Evolutionary conservation across 2,329 filamentous ascomycete genomes (phyloP).

Genomic region (Akanthomyces lecanii): DNA sequence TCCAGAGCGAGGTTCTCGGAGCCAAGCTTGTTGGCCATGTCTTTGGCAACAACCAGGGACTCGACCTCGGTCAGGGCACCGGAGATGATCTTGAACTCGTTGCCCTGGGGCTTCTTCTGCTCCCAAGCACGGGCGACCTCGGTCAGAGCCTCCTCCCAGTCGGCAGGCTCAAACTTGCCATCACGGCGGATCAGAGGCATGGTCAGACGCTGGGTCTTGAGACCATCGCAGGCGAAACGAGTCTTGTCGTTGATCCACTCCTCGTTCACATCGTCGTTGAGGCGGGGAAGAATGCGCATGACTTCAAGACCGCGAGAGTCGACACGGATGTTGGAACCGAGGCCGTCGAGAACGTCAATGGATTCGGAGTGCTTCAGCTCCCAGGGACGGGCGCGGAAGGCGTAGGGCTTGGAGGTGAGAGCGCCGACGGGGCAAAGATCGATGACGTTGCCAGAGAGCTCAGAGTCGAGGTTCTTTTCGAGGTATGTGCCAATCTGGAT

Average conservation of each 20-base stretch:
- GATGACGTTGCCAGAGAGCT: slow-evolving; percentile 95
- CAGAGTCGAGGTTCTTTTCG: slow-evolving; percentile 87
- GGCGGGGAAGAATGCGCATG: slow-evolving; percentile 85
- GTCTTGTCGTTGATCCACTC: slow-evolving; percentile 99
- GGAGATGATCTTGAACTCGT: slow-evolving; percentile 94
- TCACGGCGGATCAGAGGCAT: slow-evolving; percentile 85
- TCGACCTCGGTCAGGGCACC: slow-evolving; percentile 90
- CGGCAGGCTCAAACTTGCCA: slow-evolving; percentile 84
- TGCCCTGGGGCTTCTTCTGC: slow-evolving; percentile 73
- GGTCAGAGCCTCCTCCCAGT: slow-evolving; percentile 91
- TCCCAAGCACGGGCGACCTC: slow-evolving; percentile 81
- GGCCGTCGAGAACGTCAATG: slow-evolving; percentile 85
- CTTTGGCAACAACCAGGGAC: slow-evolving; percentile 93
- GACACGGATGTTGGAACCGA: slow-evolving; percentile 92
- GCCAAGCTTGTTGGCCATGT: slow-evolving; percentile 91
- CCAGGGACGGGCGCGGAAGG: slow-evolving; percentile 95
- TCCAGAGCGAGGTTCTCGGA: slow-evolving; percentile 95
- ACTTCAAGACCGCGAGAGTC: slow-evolving; percentile 93
- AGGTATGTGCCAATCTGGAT: slow-evolving; percentile 98
- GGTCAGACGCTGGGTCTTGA: slow-evolving; percentile 93
- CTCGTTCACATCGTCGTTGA: slow-evolving; percentile 98
- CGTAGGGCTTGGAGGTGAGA: slow-evolving; percentile 94
- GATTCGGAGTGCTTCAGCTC: slow-evolving; percentile 95
- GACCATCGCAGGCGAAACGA: slow-evolving; percentile 90
- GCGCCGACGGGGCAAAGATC: slow-evolving; percentile 97